Evolutionary conservation across 148 eudicot species (phyloP).

Genomic region (Rhododendron griersonianum): DNA sequence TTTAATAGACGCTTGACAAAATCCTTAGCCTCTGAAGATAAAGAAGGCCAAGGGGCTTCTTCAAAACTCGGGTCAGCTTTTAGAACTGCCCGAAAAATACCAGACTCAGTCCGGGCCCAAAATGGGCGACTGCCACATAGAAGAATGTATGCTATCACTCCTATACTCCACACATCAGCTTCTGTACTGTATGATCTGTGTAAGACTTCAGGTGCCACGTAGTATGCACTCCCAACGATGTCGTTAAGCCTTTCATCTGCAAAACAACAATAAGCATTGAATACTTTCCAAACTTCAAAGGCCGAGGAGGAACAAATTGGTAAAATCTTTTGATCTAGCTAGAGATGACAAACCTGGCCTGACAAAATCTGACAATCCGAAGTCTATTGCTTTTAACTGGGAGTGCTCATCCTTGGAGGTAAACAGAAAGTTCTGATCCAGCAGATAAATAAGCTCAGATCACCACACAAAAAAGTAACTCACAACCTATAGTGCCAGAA

Average conservation of each 20-base stretch:
- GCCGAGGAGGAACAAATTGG: background rate
- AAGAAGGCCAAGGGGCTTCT: conserved; percentile 57
- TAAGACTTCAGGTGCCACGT: conserved; percentile 70
- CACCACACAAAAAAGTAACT: background rate
- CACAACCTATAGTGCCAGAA: background rate
- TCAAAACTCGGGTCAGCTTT: conserved; percentile 56
- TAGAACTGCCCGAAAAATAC: conserved; percentile 53
- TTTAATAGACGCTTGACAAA: conserved; percentile 47
- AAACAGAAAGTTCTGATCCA: conserved; percentile 54
- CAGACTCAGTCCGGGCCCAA: conserved; percentile 70
- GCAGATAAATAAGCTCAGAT: conserved; percentile 7
- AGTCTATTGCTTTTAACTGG: conserved; percentile 52
- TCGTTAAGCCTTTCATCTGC: conserved; percentile 64
- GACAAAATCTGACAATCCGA: conserved; percentile 61
- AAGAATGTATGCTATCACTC: conserved; percentile 63
- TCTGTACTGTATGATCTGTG: conserved; percentile 56
- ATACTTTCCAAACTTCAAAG: background rate
- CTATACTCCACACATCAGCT: conserved; percentile 68
- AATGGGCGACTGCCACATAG: conserved; percentile 70
- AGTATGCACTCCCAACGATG: conserved; percentile 64
- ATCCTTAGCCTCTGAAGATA: conserved; percentile 51
- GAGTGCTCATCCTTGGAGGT: conserved; percentile 47
- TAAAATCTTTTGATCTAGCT: background rate
- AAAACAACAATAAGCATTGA: background rate
- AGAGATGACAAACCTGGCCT: conserved; percentile 40